Percentiles rank a stretch among this genome's conserved stretches.
Evolutionary conservation across 2,329 filamentous ascomycete species (phyloP).

Genomic region (Penicillium oxalicum): DNA sequence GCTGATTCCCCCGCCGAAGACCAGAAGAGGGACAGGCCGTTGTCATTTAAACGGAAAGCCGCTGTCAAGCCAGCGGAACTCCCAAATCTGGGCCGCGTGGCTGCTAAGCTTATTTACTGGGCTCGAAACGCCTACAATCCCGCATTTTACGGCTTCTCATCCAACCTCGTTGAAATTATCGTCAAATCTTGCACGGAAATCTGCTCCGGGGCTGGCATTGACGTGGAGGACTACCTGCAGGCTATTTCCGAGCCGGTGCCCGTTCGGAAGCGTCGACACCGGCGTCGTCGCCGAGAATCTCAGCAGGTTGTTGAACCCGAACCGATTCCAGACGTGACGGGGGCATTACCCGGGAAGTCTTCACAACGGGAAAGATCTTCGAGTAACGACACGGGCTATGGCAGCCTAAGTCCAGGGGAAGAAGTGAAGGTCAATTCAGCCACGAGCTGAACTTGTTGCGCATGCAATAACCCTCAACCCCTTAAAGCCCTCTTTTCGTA

Average conservation of each 20-base stretch:
- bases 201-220: slow-evolving; percentile 32
- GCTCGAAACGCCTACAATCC: slow-evolving; percentile 42
- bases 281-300: slow-evolving; percentile 14
- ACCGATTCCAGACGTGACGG: slow-evolving; percentile 14
- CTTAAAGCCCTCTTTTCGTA: too few species aligned
- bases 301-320: slow-evolving; percentile 14
- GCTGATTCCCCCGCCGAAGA: slow-evolving; percentile 24
- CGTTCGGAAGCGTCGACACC: slow-evolving; percentile 19
- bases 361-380: slow-evolving; percentile 25
- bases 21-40: slow-evolving; percentile 21
- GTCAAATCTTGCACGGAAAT: slow-evolving; percentile 34
- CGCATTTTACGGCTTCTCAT: slow-evolving; percentile 38
- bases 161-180: slow-evolving; percentile 32
- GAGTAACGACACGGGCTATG: slow-evolving; percentile 39
- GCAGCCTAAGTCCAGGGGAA: slow-evolving; percentile 25
- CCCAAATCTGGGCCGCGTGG: slow-evolving; percentile 34
- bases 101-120: slow-evolving; percentile 40
- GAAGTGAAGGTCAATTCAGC: slow-evolving; percentile 6
- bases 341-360: slow-evolving; percentile 3
- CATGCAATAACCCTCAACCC: too few species aligned
- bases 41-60: slow-evolving; percentile 2
- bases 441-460: too few species aligned
- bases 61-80: slow-evolving; percentile 19
- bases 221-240: slow-evolving; percentile 28
- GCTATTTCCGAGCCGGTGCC: slow-evolving; percentile 17